Evolutionary conservation across 2,329 filamentous ascomycete species (phyloP), one percentile per base, ranked within the genome.

Genomic region (Talaromyces sp.): DNA sequence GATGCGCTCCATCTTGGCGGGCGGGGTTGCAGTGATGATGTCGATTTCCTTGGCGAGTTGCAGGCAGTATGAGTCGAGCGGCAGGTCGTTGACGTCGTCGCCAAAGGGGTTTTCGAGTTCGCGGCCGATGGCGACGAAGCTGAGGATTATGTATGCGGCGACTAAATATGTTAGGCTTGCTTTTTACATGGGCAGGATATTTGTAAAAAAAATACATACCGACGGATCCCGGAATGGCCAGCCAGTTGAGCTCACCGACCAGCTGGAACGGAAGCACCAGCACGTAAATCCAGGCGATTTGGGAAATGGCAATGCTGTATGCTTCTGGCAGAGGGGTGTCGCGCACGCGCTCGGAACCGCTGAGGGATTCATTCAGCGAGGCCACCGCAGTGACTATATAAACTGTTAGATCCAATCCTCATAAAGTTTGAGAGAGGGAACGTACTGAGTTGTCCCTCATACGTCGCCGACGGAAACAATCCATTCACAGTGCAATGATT

Each of bases 21-120:
- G 75, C 0, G 82, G 81, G 11, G 76, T 78, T 58, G 85, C 82
- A 24, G 87, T 86, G 66, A 93, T 86, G 61, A 89, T 85, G 69
- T 93, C 89, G 66, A 95, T 80, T 67, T 96, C 91, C 32, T 82
- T 74, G 24, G 88, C 84, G 49, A 95, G 81, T 69, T 92, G 88
- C 41, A 87, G 82, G 76, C 90, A 95, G 79, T 87, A 96, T 14
- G 81, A 78, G 70, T 93, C 90, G 2, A 93, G 81, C 0, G 89
- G 88, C 49, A 93, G 77, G 73, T 95, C 90, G 70, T 95, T 95
- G 66, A 93, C 90, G 64, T 95, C 90, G 64, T 86, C 81, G 60
- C 90, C 90, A 72, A 95, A 95, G 6, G 90, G 90, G 69, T 95
- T 91, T 74, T 95, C 90, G 64, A 95, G 89, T 75, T 95, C 90